A percentile compares a stretch with the other conserved stretches of the same genome.
phyloP scores from a whole-genome alignment of 805 yeast genomes.

The Candida germanica region DNA sequence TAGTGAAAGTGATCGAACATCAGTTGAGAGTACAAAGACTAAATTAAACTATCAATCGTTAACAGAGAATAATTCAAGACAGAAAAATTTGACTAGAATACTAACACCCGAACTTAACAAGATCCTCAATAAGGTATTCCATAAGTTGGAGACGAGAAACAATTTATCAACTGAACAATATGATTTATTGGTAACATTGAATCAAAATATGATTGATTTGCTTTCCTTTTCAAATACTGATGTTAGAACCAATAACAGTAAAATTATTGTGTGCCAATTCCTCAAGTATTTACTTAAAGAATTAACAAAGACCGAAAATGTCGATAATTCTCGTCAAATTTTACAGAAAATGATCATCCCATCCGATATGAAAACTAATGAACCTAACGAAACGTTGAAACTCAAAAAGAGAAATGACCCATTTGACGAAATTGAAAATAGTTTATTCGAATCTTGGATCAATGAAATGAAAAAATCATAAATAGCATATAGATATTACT shows the following conservation, averaged over 20 bases:
- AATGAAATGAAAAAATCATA: slow-evolving; percentile 24
- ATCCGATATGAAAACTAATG: slow-evolving; percentile 17
- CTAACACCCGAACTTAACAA: slow-evolving; percentile 29
- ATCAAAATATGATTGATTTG: slow-evolving; percentile 29
- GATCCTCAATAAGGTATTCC: slow-evolving; percentile 41
- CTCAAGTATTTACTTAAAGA: slow-evolving; percentile 40
- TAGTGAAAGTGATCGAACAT: background rate
- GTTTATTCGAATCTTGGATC: slow-evolving; percentile 42
- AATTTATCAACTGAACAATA: slow-evolving; percentile 31
- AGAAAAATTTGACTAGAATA: slow-evolving; percentile 14
- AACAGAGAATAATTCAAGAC: slow-evolving; percentile 13
- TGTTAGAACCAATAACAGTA: slow-evolving; percentile 14
- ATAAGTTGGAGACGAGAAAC: slow-evolving; percentile 32
- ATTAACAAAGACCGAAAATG: slow-evolving; percentile 19
- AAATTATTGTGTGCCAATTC: slow-evolving; percentile 36
- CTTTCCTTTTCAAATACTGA: slow-evolving; percentile 20
- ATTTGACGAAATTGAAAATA: slow-evolving; percentile 41
- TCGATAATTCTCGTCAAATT: slow-evolving; percentile 11
- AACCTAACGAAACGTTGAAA: slow-evolving; percentile 1
- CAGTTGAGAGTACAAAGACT: background rate
- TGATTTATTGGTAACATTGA: slow-evolving; percentile 36
- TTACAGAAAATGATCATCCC: slow-evolving; percentile 37
- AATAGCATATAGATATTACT: too few species aligned
- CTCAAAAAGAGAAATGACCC: slow-evolving; percentile 9
- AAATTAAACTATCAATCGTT: slow-evolving; percentile 9